Base-by-base conservation (phyloP, 768 basidiomycete species). In the Pleurotus giganteus region DNA sequence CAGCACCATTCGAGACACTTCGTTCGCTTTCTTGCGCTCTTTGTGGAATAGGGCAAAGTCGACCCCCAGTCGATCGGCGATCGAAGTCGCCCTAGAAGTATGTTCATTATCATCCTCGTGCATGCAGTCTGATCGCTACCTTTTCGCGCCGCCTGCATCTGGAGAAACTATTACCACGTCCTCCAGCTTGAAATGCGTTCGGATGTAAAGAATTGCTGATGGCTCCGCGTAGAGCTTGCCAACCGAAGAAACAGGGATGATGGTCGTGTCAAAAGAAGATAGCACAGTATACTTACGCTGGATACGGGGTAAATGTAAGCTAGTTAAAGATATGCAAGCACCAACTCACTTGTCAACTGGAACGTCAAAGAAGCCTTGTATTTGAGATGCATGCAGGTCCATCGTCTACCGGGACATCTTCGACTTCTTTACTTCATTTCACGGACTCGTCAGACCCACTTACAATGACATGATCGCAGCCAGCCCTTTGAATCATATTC, bases 31-130 rank as follows among this genome's bases (percentile, higher is more conserved):
- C 77, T 95, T 94, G 57, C 96, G 89, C 78, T 99, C 97, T 68
- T 98, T 95, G 84, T 99, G 97, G 79, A 98, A 98, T 53, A 99
- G 77, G 23, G 97, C 97, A 75, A 99, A 98, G 66, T 98, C 96
- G 55, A 98, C 91, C 49, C 94, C 93, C 57, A 98, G 80, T 44
- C 91, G 85, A 70, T 98, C 96, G 21, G 97, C 96, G 63, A 99
- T 91, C 17, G 95, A 95, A 28, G 96, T 97, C 27, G 95, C 97
- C 70, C 96, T 98, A 72, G 45, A 60, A 54, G 54, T 55, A 19
- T 39, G 34, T 58, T 37, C 28, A 41, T 60, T 27, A 60, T 58
- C 41, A 39, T 17, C 55, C 21, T 54, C 36, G 52, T 57, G 54
- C 42, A 31, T 6, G 57, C 39, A 60, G 52, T 45, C 45, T 58